Evolutionary conservation across 73 alveolate genomes (phyloP).

Genomic region (Durusdinium trenchii): DNA sequence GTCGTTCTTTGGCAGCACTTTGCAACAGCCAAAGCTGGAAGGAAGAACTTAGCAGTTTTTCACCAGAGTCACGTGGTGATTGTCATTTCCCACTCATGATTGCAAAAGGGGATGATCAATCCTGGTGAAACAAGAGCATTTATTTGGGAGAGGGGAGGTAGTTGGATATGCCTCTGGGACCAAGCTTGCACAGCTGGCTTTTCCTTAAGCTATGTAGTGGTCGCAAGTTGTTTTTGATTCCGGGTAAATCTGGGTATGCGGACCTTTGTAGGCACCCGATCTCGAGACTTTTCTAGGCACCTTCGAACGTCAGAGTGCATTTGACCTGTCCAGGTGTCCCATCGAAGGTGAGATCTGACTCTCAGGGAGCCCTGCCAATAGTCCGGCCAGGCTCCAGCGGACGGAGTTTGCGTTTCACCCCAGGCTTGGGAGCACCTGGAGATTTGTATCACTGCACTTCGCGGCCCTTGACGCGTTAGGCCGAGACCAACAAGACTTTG

Average conservation of each 20-base stretch:
- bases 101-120: neutral
- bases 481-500: neutral
- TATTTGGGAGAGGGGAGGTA: neutral
- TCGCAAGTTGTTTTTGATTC: too few relatives aligned
- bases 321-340: neutral
- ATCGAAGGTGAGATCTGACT: slow-evolving; percentile 39
- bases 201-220: too few relatives aligned
- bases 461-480: neutral
- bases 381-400: neutral
- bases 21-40: neutral
- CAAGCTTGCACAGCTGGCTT: too few relatives aligned
- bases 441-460: slow-evolving; percentile 53
- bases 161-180: neutral
- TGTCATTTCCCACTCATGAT: too few relatives aligned
- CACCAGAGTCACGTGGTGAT: too few relatives aligned
- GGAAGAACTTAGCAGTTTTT: too few relatives aligned
- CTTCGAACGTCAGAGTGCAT: too few relatives aligned
- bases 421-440: slow-evolving; percentile 24
- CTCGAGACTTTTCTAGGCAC: too few relatives aligned
- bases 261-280: too few relatives aligned
- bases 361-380: slow-evolving; percentile 32
- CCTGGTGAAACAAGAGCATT: neutral
- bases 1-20: too few relatives aligned
- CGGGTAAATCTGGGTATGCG: too few relatives aligned
- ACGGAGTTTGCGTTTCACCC: slow-evolving; percentile 22